Evolutionary conservation across 1,284 basidiomycete species (phyloP).

Genomic region (Cutaneotrichosporon mucoides): DNA sequence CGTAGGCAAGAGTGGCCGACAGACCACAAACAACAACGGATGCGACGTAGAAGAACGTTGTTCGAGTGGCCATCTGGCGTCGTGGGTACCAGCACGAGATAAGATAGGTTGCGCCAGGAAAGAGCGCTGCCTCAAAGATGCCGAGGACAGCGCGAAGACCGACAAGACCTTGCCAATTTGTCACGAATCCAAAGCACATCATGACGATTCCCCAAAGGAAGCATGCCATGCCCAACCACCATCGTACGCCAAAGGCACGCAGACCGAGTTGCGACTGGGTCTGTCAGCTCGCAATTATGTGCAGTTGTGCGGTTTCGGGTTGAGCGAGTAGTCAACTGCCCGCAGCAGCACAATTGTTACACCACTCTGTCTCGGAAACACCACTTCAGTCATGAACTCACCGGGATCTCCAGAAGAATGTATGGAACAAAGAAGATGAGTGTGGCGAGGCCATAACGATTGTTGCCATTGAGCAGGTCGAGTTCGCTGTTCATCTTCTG

Average conservation of each 20-base stretch:
- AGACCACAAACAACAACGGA: slow-evolving; percentile 17
- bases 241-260: slow-evolving; percentile 17
- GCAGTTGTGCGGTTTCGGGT: too few relatives aligned
- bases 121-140: slow-evolving; percentile 42
- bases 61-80: slow-evolving; percentile 44
- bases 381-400: too few relatives aligned
- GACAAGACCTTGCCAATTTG: slow-evolving; percentile 41
- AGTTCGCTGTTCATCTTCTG: slow-evolving; percentile 29
- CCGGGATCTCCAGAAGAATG: slow-evolving; percentile 40
- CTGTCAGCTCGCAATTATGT: neutral
- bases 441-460: slow-evolving; percentile 43
- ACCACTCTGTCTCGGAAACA: too few relatives aligned
- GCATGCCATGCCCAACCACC: slow-evolving; percentile 8
- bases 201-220: too few relatives aligned
- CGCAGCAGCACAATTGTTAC: too few relatives aligned
- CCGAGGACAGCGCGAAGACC: slow-evolving; percentile 49
- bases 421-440: slow-evolving; percentile 46
- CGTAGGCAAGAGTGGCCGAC: slow-evolving; percentile 7
- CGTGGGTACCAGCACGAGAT: slow-evolving; percentile 51
- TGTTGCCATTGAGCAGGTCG: slow-evolving; percentile 36
- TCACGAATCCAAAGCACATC: slow-evolving; percentile 44
- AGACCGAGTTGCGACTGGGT: slow-evolving; percentile 20
- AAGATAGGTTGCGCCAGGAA: slow-evolving; percentile 47
- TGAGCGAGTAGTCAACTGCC: too few relatives aligned
- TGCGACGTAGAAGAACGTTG: slow-evolving; percentile 5